These are phyloP conservation scores for Psilocybe cyanescens DNA, from an alignment of 768 basidiomycete species.

Conservation along the genomic window DNA sequence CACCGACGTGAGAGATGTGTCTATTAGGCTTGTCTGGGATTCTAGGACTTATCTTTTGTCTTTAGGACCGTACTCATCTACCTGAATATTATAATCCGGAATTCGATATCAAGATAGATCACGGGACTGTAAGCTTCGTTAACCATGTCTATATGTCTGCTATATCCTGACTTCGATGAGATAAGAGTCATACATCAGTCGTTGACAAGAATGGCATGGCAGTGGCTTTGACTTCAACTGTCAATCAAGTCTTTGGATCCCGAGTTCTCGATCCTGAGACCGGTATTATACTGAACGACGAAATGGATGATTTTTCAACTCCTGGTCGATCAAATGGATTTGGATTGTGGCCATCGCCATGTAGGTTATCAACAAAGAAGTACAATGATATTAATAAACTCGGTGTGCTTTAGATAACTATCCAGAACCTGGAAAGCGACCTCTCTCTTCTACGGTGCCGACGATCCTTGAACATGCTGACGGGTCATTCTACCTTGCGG, in stretches of 20 bases:
- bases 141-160: background rate
- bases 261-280: constrained; percentile 85
- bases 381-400: background rate
- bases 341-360: constrained; percentile 82
- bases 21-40: constrained; percentile 24
- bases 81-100: constrained; percentile 85
- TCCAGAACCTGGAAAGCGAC: constrained; percentile 86
- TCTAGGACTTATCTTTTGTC: background rate
- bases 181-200: constrained; percentile 82
- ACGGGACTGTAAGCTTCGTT: constrained; percentile 73
- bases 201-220: constrained; percentile 88
- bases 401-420: constrained; percentile 68
- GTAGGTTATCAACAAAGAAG: constrained; percentile 40
- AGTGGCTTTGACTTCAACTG: constrained; percentile 84
- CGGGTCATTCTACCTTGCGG: constrained; percentile 70
- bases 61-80: constrained; percentile 78
- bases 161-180: constrained; percentile 1
- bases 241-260: constrained; percentile 91
- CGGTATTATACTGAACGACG: constrained; percentile 89
- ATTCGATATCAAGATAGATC: constrained; percentile 77
- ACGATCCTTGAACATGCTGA: constrained; percentile 79
- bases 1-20: constrained; percentile 64
- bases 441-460: constrained; percentile 84
- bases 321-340: constrained; percentile 86
- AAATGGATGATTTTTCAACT: constrained; percentile 94